A percentile compares a stretch with the other conserved stretches of the same genome.
phyloP scores from a whole-genome alignment of 495 filamentous ascomycete species.

The Penicillium samsonianum region DNA sequence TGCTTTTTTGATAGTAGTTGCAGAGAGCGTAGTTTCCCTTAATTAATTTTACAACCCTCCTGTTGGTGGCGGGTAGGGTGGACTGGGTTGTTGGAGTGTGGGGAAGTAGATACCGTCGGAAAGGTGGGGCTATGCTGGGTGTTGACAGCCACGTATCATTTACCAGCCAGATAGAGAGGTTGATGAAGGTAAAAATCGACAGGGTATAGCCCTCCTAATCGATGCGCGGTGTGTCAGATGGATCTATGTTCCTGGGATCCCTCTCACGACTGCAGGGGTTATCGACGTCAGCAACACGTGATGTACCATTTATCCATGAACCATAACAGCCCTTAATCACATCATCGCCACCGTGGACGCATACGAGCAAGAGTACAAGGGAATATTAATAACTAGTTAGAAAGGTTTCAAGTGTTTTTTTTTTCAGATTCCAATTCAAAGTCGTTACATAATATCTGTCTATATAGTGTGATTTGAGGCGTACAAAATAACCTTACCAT shows the following conservation, averaged over 20 bases:
- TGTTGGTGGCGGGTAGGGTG: not conserved
- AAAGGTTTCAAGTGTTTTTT: constrained; percentile 1
- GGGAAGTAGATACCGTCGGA: not conserved
- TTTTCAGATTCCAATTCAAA: constrained; percentile 11
- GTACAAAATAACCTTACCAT: constrained; percentile 6
- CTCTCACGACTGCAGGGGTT: not conserved
- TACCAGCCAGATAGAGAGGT: not conserved
- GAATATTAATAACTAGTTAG: not conserved
- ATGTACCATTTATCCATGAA: not conserved
- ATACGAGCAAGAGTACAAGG: not conserved
- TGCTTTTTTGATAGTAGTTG: not conserved
- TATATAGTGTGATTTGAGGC: constrained; percentile 11
- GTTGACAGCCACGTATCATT: not conserved
- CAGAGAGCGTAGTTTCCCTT: not conserved
- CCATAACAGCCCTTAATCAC: not conserved
- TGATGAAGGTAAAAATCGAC: not conserved
- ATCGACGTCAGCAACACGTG: constrained; percentile 15
- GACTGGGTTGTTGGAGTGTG: not conserved
- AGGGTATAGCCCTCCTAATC: not conserved
- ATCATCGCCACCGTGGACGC: not conserved
- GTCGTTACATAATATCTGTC: constrained; percentile 15
- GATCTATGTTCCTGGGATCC: not conserved
- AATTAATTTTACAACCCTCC: not conserved
- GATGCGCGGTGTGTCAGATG: not conserved
- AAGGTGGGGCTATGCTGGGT: not conserved